Evolutionary conservation across 148 eudicot species (phyloP).

Genomic region (Gaultheria prostrata): DNA sequence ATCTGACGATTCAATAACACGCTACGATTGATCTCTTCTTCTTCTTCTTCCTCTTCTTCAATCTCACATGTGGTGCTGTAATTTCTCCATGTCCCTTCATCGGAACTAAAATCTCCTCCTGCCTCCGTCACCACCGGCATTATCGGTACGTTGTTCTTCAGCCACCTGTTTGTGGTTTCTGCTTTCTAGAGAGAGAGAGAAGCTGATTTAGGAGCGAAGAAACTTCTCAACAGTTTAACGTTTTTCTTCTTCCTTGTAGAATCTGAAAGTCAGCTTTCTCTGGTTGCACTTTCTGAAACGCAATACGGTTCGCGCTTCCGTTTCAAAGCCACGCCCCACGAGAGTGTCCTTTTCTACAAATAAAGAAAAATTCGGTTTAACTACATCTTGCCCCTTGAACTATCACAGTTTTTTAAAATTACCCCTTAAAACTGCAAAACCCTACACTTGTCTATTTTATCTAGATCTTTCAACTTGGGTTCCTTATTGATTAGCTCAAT

Average conservation of each 20-base stretch:
- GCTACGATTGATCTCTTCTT: not conserved
- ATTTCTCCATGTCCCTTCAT: not conserved
- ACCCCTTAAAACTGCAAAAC: too few species aligned
- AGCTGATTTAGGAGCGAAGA: not conserved
- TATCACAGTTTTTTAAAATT: too few species aligned
- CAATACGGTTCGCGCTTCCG: not conserved
- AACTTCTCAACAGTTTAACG: not conserved
- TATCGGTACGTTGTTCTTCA: not conserved
- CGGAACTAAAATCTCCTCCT: not conserved
- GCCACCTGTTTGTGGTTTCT: not conserved
- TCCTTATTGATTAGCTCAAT: too few species aligned
- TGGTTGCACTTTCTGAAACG: not conserved
- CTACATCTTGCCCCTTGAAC: too few species aligned
- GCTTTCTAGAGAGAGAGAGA: not conserved
- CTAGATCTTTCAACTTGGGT: too few species aligned
- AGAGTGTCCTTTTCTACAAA: not conserved
- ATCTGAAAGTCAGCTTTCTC: not conserved
- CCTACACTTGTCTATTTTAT: too few species aligned
- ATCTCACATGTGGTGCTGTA: slow-evolving; percentile 10
- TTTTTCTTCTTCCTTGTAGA: not conserved
- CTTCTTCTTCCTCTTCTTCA: slow-evolving; percentile 24
- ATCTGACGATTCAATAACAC: not conserved
- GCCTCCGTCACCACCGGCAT: not conserved
- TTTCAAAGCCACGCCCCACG: not conserved
- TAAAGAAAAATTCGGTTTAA: too few species aligned